These are phyloP conservation scores for Aquanectria penicillioides DNA, from an alignment of 2,329 filamentous ascomycete genomes.

Conservation along the genomic window DNA sequence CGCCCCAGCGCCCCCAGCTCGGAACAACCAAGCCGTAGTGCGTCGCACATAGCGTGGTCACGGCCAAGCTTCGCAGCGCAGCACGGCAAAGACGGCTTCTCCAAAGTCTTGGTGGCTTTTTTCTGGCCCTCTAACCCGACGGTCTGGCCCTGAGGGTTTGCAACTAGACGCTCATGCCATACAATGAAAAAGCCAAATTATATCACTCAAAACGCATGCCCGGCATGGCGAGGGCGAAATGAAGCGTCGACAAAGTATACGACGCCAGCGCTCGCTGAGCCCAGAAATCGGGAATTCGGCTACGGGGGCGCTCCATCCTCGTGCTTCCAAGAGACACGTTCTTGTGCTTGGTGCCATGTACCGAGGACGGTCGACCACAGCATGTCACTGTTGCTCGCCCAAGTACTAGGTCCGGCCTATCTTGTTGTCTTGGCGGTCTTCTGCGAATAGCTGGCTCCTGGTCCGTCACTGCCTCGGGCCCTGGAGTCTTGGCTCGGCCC, in stretches of 20 bases:
- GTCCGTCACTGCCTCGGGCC: slow-evolving; percentile 8
- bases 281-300: slow-evolving; percentile 8
- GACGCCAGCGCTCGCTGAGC: too few relatives aligned
- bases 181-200: slow-evolving; percentile 12
- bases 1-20: slow-evolving; percentile 22
- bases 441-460: slow-evolving; percentile 9
- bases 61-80: slow-evolving; percentile 16
- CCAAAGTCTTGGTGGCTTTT: slow-evolving; percentile 26
- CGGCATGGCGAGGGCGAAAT: neutral
- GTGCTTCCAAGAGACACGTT: neutral
- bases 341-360: neutral
- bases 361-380: neutral
- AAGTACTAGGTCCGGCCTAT: too few relatives aligned
- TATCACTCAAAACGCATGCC: neutral
- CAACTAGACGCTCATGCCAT: too few relatives aligned
- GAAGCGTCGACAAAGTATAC: too few relatives aligned
- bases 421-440: too few relatives aligned
- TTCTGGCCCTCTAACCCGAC: neutral
- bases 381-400: too few relatives aligned
- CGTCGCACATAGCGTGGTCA: slow-evolving; percentile 24
- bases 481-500: neutral
- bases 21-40: slow-evolving; percentile 40
- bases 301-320: neutral
- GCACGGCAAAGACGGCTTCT: slow-evolving; percentile 41
- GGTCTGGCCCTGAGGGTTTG: neutral